Conservation (phyloP, 192 early-diverging fungal species). For the Coemansia sp. region DNA sequence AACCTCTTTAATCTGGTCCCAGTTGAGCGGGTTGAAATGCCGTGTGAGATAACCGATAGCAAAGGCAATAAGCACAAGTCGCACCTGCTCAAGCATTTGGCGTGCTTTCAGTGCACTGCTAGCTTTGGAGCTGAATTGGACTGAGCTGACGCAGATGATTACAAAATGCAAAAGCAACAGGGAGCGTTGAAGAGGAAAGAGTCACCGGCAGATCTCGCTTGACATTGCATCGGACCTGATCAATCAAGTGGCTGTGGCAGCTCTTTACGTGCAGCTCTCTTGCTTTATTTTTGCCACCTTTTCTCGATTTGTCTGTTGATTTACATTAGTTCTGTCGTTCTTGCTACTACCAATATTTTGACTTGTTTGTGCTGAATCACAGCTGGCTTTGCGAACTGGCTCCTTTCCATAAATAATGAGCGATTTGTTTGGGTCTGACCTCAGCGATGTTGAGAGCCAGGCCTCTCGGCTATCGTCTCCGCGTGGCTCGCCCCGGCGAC, state of each 20-base stretch:
- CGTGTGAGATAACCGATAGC: slow-evolving; percentile 54
- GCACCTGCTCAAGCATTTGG: slow-evolving; percentile 53
- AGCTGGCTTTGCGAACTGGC: background rate
- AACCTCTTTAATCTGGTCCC: slow-evolving; percentile 47
- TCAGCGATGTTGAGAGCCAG: slow-evolving; percentile 32
- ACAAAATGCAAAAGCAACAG: slow-evolving; percentile 4
- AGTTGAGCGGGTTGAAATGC: slow-evolving; percentile 55
- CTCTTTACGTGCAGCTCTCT: background rate
- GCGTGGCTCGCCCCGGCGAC: slow-evolving; percentile 1
- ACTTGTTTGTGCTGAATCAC: background rate
- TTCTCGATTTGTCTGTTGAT: background rate
- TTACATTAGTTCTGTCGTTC: background rate
- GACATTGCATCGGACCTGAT: background rate
- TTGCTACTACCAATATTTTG: background rate
- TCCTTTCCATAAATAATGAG: slow-evolving; percentile 25
- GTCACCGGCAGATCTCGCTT: background rate
- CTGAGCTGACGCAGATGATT: slow-evolving; percentile 4
- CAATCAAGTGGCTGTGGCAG: background rate
- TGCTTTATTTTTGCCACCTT: background rate
- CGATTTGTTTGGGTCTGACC: slow-evolving; percentile 49
- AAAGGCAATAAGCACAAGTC: slow-evolving; percentile 54
- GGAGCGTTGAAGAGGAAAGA: background rate
- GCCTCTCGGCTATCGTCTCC: slow-evolving; percentile 4
- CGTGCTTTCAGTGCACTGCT: background rate
- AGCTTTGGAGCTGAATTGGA: background rate